Percentiles rank a stretch among this genome's conserved stretches.
These are phyloP conservation scores for Gyromitra esculenta DNA, from an alignment of 2,329 filamentous ascomycete genomes.

Conservation along the genomic window DNA sequence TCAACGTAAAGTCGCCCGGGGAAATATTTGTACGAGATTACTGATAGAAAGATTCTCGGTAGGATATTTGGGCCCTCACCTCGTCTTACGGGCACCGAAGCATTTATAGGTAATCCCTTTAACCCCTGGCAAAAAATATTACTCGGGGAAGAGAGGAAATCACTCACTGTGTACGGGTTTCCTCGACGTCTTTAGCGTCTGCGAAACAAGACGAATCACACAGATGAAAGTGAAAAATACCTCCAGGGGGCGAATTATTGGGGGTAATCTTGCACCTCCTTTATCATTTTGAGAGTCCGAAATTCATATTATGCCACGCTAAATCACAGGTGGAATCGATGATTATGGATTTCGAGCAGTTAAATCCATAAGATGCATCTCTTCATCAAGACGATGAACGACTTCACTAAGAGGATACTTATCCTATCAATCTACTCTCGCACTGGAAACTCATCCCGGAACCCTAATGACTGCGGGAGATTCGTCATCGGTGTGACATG, in stretches of 20 bases:
- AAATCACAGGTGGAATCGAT: not conserved
- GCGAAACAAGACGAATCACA: not conserved
- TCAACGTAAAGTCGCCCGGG: conserved; percentile 24
- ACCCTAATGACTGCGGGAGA: conserved; percentile 20
- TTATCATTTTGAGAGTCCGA: conserved; percentile 2
- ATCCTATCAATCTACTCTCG: conserved; percentile 30
- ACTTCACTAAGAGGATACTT: conserved; percentile 18
- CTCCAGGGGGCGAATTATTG: not conserved
- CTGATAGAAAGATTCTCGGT: conserved; percentile 17
- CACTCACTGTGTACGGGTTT: conserved; percentile 37
- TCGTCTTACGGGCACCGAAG: not conserved
- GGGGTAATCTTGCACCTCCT: not conserved
- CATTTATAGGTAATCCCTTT: too few species aligned
- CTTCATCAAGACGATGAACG: conserved; percentile 21
- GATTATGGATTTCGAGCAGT: not conserved
- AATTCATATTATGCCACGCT: conserved; percentile 17
- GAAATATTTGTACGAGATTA: conserved; percentile 16
- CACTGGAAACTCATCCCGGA: conserved; percentile 32
- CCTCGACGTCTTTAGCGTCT: conserved; percentile 5
- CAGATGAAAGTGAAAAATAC: conserved; percentile 11
- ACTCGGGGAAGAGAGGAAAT: not conserved
- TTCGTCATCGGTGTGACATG: conserved; percentile 33
- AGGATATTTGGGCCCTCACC: not conserved
- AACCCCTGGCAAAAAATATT: too few species aligned
- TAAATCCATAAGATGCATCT: not conserved